These are phyloP conservation scores for Apiospora koreana DNA, from an alignment of 2,329 filamentous ascomycete genomes.

Conservation along the genomic window DNA sequence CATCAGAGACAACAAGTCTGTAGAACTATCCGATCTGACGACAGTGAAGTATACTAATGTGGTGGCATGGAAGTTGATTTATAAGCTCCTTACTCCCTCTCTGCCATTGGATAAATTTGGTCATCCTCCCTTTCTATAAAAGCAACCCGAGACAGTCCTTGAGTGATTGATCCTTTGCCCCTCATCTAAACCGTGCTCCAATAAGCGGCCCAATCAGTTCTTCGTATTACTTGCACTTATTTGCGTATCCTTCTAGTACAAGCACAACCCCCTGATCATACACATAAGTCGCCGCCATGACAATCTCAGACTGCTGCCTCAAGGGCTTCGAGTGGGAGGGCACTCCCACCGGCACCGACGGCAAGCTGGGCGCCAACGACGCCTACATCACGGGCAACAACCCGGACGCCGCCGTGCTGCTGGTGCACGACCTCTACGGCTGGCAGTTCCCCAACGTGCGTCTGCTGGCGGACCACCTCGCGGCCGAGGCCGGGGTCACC, in stretches of 20 bases:
- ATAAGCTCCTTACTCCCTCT: background rate
- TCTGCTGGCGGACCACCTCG: constrained; percentile 49
- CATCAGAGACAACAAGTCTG: background rate
- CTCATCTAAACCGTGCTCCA: background rate
- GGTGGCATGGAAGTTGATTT: background rate
- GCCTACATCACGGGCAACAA: constrained; percentile 39
- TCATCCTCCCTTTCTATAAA: background rate
- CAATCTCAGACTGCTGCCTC: constrained; percentile 32
- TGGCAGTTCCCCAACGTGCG: constrained; percentile 48
- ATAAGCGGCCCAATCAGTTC: background rate
- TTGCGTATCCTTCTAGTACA: no score
- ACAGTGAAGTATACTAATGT: background rate
- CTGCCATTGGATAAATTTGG: background rate
- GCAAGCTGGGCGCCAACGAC: constrained; percentile 36
- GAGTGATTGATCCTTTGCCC: background rate
- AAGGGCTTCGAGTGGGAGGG: constrained; percentile 44
- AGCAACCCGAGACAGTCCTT: background rate
- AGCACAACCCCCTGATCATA: no score
- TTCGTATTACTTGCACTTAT: background rate
- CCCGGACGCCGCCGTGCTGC: constrained; percentile 35
- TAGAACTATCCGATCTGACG: background rate
- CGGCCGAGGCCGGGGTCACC: constrained; percentile 43
- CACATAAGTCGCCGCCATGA: constrained; percentile 16
- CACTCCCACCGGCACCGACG: constrained; percentile 36
- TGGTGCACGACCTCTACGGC: constrained; percentile 43